A percentile compares a stretch with the other conserved stretches of the same genome.
Evolutionary conservation across 1,139 yeast species (phyloP).

Genomic region (Taphrina betulina): DNA sequence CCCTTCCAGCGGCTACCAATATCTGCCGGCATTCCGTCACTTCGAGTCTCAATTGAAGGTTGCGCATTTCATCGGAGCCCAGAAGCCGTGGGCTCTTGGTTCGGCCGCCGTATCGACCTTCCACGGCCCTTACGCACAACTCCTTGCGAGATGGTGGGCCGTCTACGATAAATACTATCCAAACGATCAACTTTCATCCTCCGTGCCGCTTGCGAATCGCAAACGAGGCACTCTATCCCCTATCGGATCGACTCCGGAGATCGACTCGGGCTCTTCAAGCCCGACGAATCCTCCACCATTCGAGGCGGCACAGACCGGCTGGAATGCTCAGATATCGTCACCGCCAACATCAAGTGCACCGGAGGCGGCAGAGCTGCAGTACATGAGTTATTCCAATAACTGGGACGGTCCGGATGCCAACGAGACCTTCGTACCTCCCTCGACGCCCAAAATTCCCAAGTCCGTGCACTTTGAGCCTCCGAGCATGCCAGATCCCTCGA

Average conservation of each 20-base stretch:
- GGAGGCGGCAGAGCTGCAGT: constrained; percentile 44
- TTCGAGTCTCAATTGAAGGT: constrained; percentile 59
- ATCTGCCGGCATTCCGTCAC: constrained; percentile 71
- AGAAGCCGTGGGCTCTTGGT: constrained; percentile 69
- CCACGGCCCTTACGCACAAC: constrained; percentile 36
- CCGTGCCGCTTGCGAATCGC: not conserved
- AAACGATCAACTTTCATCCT: constrained; percentile 36
- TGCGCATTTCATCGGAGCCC: constrained; percentile 77
- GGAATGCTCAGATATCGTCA: constrained; percentile 48
- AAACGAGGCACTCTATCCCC: not conserved
- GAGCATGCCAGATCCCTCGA: constrained; percentile 3
- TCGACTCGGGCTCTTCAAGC: not conserved
- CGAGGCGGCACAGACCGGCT: constrained; percentile 38
- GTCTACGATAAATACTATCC: constrained; percentile 39
- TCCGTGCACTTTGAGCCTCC: constrained; percentile 30
- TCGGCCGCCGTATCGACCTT: not conserved
- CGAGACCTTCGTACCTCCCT: constrained; percentile 36
- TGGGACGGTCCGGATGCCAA: constrained; percentile 41
- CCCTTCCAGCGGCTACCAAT: constrained; percentile 73
- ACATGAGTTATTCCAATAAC: constrained; percentile 39
- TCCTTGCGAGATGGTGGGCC: constrained; percentile 39
- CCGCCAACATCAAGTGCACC: constrained; percentile 50
- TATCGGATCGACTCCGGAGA: not conserved
- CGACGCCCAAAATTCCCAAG: constrained; percentile 31
- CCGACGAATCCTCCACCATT: constrained; percentile 13